Conservation (phyloP, 2,329 filamentous ascomycete species). For the Aspergillus sp. region DNA sequence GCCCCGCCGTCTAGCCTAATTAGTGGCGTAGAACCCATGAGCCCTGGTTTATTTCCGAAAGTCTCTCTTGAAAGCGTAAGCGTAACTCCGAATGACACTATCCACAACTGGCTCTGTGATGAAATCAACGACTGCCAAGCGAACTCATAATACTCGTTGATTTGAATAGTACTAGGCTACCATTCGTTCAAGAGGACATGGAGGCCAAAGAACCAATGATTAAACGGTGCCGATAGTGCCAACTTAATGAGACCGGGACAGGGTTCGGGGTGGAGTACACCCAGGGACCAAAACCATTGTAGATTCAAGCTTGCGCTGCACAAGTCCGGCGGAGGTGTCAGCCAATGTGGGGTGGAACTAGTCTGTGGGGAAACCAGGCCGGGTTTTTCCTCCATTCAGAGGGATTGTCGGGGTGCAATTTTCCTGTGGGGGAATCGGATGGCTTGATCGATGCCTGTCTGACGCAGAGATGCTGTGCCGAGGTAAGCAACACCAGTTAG, state of each 20-base stretch:
- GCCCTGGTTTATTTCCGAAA: background rate
- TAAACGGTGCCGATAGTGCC: background rate
- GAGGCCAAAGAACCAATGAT: background rate
- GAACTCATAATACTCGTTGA: background rate
- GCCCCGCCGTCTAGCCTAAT: background rate
- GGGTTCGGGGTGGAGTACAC: background rate
- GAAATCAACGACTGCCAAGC: background rate
- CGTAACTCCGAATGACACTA: background rate
- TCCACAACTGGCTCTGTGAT: background rate
- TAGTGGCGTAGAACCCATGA: background rate
- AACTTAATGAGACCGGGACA: background rate
- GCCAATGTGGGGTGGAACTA: background rate
- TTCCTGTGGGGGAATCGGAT: background rate
- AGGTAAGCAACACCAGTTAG: background rate
- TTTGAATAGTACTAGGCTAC: background rate
- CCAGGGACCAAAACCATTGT: background rate
- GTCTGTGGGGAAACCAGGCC: background rate
- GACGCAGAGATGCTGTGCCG: background rate
- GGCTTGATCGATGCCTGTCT: background rate
- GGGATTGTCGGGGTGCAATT: background rate
- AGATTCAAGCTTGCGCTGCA: background rate
- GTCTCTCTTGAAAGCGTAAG: background rate
- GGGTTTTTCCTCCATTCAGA: conserved; percentile 4
- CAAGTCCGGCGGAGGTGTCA: background rate
- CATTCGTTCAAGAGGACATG: background rate